Evolutionary conservation across 2,329 filamentous ascomycete species (phyloP).

Genomic region (Fusarium redolens): DNA sequence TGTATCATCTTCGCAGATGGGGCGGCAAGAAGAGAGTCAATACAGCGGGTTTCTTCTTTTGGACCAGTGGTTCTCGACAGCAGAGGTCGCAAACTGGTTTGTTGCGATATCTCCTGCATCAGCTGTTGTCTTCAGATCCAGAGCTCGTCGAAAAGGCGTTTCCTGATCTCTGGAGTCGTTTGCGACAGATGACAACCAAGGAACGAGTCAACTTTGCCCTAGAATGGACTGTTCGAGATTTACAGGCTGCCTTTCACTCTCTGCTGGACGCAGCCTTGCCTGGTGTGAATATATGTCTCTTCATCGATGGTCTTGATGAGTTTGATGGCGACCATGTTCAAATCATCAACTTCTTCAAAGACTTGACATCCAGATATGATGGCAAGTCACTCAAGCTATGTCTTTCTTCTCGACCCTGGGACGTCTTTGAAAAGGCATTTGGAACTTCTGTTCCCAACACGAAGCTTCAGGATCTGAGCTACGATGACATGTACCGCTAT

Average conservation of each 20-base stretch:
- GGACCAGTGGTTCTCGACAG: constrained; percentile 53
- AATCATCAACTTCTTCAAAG: constrained; percentile 45
- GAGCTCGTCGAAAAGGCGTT: background rate
- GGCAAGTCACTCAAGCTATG: constrained; percentile 11
- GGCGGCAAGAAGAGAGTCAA: constrained; percentile 40
- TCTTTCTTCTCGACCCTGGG: constrained; percentile 10
- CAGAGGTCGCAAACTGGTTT: constrained; percentile 53
- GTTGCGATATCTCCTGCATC: constrained; percentile 51
- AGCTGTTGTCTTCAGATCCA: constrained; percentile 43
- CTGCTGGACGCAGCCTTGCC: background rate
- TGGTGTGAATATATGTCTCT: constrained; percentile 37
- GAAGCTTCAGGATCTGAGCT: constrained; percentile 13
- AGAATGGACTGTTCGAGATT: constrained; percentile 4
- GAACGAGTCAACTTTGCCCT: constrained; percentile 9
- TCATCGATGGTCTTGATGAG: constrained; percentile 51
- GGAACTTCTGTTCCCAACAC: constrained; percentile 6
- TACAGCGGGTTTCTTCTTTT: constrained; percentile 58
- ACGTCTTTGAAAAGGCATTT: constrained; percentile 9
- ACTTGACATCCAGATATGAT: background rate
- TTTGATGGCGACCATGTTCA: constrained; percentile 47
- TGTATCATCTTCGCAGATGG: constrained; percentile 43
- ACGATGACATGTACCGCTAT: constrained; percentile 15
- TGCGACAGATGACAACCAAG: constrained; percentile 9
- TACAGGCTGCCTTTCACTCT: background rate
- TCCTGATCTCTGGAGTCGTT: background rate